A percentile compares a stretch with the other conserved stretches of the same genome.
These are phyloP conservation scores for Gossypium arboreum DNA, from an alignment of 345 rosid species.

Conservation along the genomic window DNA sequence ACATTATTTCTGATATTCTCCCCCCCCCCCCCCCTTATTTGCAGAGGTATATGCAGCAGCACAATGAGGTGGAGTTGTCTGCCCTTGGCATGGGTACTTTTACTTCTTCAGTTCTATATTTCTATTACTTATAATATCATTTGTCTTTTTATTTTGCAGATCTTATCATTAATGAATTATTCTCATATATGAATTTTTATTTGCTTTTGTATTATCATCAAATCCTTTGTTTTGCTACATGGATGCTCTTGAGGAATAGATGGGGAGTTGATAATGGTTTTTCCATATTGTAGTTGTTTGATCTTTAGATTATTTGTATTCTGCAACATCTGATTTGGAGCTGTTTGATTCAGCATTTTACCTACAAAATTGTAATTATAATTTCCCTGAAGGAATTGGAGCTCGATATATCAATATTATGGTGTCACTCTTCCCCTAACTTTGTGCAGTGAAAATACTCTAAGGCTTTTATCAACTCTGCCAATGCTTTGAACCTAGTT, in stretches of 20 bases:
- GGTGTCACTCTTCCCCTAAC: background rate
- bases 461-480: background rate
- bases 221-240: background rate
- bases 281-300: background rate
- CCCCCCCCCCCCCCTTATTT: background rate
- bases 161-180: background rate
- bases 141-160: background rate
- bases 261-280: background rate
- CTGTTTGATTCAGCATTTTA: background rate
- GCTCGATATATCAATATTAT: background rate
- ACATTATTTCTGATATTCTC: background rate
- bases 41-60: conserved; percentile 95
- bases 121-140: background rate
- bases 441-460: background rate
- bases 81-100: conserved; percentile 94
- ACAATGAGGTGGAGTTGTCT: conserved; percentile 81
- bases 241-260: background rate
- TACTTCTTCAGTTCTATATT: conserved; percentile 7
- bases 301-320: background rate
- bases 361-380: background rate
- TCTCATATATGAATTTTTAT: background rate
- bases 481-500: background rate
- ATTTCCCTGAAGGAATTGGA: background rate
- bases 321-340: background rate
- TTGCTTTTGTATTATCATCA: background rate